phyloP scores from a whole-genome alignment of 1,284 basidiomycete genomes.

The Boletus nobilissimus region DNA sequence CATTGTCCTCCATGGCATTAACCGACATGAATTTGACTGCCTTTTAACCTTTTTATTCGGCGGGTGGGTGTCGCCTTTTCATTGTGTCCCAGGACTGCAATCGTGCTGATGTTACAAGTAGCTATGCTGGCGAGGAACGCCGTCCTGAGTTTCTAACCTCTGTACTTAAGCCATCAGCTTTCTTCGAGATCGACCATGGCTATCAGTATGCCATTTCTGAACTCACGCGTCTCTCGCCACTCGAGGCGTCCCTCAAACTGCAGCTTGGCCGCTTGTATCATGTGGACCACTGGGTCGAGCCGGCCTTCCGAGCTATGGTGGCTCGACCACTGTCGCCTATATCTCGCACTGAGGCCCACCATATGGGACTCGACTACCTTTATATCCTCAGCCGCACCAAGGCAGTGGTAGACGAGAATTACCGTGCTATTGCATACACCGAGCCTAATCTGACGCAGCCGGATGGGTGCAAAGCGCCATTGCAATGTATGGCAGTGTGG shows the following conservation, averaged over 20 bases:
- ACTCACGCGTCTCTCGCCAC: not conserved
- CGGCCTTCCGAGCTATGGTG: not conserved
- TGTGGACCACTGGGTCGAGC: not conserved
- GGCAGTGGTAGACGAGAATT: not conserved
- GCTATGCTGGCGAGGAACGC: not conserved
- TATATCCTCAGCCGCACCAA: not conserved
- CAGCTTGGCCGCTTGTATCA: not conserved
- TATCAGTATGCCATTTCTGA: not conserved
- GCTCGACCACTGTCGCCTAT: not conserved
- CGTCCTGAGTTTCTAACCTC: not conserved
- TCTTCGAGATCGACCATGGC: not conserved
- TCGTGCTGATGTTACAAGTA: too few species aligned
- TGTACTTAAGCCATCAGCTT: not conserved
- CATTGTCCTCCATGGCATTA: conserved; percentile 13
- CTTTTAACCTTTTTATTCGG: conserved; percentile 18
- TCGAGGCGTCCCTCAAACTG: not conserved
- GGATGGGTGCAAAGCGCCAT: not conserved
- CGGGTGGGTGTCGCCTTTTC: not conserved
- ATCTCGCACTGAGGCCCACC: not conserved
- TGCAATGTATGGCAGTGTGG: not conserved
- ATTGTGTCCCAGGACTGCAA: too few species aligned
- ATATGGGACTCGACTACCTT: not conserved
- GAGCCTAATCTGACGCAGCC: not conserved
- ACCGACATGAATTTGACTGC: conserved; percentile 22
- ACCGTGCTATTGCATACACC: not conserved